Evolutionary conservation across 2,329 filamentous ascomycete genomes (phyloP).

Genomic region (Aspergillus arachidicola): DNA sequence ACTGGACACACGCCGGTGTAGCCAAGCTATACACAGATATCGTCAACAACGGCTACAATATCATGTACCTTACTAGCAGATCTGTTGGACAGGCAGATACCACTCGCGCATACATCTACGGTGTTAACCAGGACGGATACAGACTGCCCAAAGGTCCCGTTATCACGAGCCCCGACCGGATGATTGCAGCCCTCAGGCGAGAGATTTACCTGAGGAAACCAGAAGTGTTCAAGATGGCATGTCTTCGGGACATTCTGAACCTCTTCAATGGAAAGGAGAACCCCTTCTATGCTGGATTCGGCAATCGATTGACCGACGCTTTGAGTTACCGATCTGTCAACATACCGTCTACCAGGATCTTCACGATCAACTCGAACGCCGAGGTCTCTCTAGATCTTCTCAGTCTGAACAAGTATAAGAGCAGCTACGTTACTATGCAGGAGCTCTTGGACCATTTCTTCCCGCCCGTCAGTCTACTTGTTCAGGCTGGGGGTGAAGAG

Average conservation of each 20-base stretch:
- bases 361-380: slow-evolving; percentile 97
- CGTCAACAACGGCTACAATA: slow-evolving; percentile 93
- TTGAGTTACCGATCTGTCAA: slow-evolving; percentile 95
- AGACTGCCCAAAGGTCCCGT: slow-evolving; percentile 86
- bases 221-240: slow-evolving; percentile 99
- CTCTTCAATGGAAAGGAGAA: slow-evolving; percentile 76
- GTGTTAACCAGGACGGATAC: slow-evolving; percentile 85
- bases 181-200: slow-evolving; percentile 86
- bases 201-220: slow-evolving; percentile 96
- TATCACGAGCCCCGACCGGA: slow-evolving; percentile 92
- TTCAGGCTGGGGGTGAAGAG: slow-evolving; percentile 87
- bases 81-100: slow-evolving; percentile 92
- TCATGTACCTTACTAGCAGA: slow-evolving; percentile 94
- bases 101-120: slow-evolving; percentile 85
- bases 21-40: slow-evolving; percentile 98
- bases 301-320: slow-evolving; percentile 93
- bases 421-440: slow-evolving; percentile 94
- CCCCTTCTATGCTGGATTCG: slow-evolving; percentile 96
- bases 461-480: slow-evolving; percentile 82
- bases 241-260: slow-evolving; percentile 87
- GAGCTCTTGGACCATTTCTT: slow-evolving; percentile 99
- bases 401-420: slow-evolving; percentile 90
- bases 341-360: slow-evolving; percentile 90
- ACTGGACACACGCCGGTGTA: slow-evolving; percentile 97
- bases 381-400: slow-evolving; percentile 91